Conservation (phyloP, 345 rosid genomes). For the Aquilaria yunnanensis region DNA sequence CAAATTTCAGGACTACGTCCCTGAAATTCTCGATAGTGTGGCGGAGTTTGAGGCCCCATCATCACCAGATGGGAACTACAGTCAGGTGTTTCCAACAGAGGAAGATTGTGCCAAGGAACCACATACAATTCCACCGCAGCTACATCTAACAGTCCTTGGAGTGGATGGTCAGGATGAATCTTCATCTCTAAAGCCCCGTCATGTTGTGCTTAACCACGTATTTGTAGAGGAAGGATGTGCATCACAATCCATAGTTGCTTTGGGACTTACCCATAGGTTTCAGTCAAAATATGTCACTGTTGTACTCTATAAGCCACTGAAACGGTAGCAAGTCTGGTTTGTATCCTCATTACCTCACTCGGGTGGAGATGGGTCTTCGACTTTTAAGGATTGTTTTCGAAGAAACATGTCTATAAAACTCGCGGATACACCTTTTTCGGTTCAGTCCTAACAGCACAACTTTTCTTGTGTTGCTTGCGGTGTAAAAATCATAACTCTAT, state of each 20-base stretch:
- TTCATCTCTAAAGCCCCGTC: slow-evolving; percentile 62
- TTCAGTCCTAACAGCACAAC: too few relatives aligned
- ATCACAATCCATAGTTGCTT: slow-evolving; percentile 65
- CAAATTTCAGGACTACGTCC: slow-evolving; percentile 54
- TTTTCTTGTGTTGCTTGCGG: too few relatives aligned
- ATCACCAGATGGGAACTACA: slow-evolving; percentile 75
- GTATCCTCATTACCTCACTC: neutral
- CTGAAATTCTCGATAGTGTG: slow-evolving; percentile 73
- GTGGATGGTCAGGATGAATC: slow-evolving; percentile 37
- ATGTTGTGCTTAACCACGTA: slow-evolving; percentile 84
- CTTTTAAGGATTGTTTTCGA: too few relatives aligned
- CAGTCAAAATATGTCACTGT: slow-evolving; percentile 88
- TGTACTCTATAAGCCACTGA: slow-evolving; percentile 76
- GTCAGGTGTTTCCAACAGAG: slow-evolving; percentile 48
- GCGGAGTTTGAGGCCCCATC: slow-evolving; percentile 70
- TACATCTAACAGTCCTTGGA: slow-evolving; percentile 58
- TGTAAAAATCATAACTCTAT: too few relatives aligned
- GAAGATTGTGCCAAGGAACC: slow-evolving; percentile 91
- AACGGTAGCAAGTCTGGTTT: slow-evolving; percentile 29
- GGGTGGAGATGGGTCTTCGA: too few relatives aligned
- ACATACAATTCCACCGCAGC: slow-evolving; percentile 56
- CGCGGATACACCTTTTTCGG: too few relatives aligned
- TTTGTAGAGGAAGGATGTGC: slow-evolving; percentile 77
- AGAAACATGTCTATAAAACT: too few relatives aligned
- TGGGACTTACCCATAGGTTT: slow-evolving; percentile 85